phyloP scores from a whole-genome alignment of 805 yeast species.

The Candida adriatica region DNA sequence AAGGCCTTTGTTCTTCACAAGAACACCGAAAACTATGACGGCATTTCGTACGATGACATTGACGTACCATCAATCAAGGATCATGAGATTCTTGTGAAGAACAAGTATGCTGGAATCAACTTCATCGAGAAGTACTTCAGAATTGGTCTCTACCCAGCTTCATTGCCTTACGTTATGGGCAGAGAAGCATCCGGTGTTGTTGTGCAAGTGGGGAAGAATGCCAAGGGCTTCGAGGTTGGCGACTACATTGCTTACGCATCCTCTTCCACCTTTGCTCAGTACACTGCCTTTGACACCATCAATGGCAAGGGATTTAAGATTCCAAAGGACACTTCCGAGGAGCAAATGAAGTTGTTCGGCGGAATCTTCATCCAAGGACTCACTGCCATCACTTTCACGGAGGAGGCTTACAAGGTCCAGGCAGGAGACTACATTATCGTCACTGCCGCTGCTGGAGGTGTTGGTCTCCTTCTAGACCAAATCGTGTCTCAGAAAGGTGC shows the following conservation, averaged over 20 bases:
- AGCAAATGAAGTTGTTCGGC: conserved; percentile 46
- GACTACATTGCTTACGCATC: conserved; percentile 61
- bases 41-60: conserved; percentile 45
- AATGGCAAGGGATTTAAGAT: conserved; percentile 36
- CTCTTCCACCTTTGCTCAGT: conserved; percentile 63
- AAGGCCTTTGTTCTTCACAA: conserved; percentile 49
- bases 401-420: conserved; percentile 60
- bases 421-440: conserved; percentile 67
- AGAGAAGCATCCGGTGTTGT: conserved; percentile 69
- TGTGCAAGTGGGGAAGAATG: conserved; percentile 55
- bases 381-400: conserved; percentile 68
- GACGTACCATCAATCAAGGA: conserved; percentile 52
- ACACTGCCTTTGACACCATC: conserved; percentile 40
- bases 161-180: conserved; percentile 61
- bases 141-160: conserved; percentile 62
- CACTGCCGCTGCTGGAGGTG: conserved; percentile 97
- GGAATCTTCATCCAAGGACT: conserved; percentile 64
- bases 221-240: conserved; percentile 51
- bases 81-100: conserved; percentile 63
- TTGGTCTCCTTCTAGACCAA: conserved; percentile 69
- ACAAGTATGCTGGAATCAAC: conserved; percentile 73
- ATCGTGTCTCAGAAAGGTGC: conserved; percentile 56
- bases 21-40: conserved; percentile 33
- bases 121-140: conserved; percentile 82
- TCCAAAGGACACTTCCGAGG: conserved; percentile 41